Evolutionary conservation across 2,329 filamentous ascomycete species (phyloP).

Genomic region (Sporothrix protearum): DNA sequence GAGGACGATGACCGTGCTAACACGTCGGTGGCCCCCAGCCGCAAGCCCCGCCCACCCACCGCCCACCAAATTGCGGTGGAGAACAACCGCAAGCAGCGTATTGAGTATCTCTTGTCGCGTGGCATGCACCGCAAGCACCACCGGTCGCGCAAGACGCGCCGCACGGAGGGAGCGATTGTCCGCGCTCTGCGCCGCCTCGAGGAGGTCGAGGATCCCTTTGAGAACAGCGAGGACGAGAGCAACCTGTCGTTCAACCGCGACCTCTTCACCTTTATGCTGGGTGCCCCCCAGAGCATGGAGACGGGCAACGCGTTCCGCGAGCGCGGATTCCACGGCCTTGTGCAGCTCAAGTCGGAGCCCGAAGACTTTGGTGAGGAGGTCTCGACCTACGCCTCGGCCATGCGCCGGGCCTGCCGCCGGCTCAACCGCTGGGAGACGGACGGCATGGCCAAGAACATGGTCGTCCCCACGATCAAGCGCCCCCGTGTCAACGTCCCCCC

Average conservation of each 20-base stretch:
- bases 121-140: constrained; percentile 65
- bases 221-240: constrained; percentile 62
- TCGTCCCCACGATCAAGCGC: constrained; percentile 48
- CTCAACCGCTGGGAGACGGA: constrained; percentile 63
- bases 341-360: constrained; percentile 56
- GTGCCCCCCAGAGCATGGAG: constrained; percentile 24
- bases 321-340: constrained; percentile 60
- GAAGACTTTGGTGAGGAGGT: constrained; percentile 78
- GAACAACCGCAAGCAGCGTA: constrained; percentile 70
- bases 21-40: constrained; percentile 37
- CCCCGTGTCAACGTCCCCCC: constrained; percentile 29
- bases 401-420: constrained; percentile 61
- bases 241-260: constrained; percentile 34
- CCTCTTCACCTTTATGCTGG: constrained; percentile 27
- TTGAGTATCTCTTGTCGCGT: constrained; percentile 78
- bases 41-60: constrained; percentile 70
- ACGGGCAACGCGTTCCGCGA: constrained; percentile 47
- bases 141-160: constrained; percentile 57
- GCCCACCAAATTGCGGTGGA: constrained; percentile 80
- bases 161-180: constrained; percentile 62
- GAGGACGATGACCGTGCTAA: constrained; percentile 21
- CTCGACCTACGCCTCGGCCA: constrained; percentile 60
- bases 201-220: constrained; percentile 52
- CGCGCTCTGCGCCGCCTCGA: constrained; percentile 63
- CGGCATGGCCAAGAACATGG: constrained; percentile 32